phyloP scores from a whole-genome alignment of 1,139 yeast genomes.

The Ogataea hybrid region DNA sequence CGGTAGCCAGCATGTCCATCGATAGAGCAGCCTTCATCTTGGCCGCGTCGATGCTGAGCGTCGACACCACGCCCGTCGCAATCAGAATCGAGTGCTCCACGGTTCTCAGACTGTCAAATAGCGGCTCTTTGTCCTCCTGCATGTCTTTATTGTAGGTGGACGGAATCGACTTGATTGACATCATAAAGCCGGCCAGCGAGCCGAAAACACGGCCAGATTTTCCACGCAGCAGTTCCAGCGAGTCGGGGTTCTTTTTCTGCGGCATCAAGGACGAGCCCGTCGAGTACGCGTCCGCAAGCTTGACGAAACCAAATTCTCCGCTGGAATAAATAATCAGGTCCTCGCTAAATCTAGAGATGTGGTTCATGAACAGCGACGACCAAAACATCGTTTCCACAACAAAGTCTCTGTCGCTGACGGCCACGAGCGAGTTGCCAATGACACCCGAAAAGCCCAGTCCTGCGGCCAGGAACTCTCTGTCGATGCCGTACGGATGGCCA shows the following conservation, averaged over 20 bases:
- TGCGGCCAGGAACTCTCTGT: conserved; percentile 81
- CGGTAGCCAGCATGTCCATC: conserved; percentile 99
- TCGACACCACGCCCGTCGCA: conserved; percentile 94
- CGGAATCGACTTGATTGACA: conserved; percentile 94
- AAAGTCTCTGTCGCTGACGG: conserved; percentile 96
- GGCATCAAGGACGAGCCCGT: conserved; percentile 99
- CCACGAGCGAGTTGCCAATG: conserved; percentile 92
- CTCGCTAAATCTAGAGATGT: conserved; percentile 89
- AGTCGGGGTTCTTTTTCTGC: conserved; percentile 97
- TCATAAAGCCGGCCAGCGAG: conserved; percentile 88
- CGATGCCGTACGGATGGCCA: conserved; percentile 98
- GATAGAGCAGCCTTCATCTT: conserved; percentile 87
- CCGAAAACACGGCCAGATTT: conserved; percentile 98
- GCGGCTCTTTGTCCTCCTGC: conserved; percentile 98
- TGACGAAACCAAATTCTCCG: conserved; percentile 93
- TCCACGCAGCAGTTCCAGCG: conserved; percentile 91
- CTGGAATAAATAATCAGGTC: conserved; percentile 95
- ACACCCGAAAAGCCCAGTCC: conserved; percentile 78
- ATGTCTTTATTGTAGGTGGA: conserved; percentile 97
- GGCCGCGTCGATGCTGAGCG: conserved; percentile 66
- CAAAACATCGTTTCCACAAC: conserved; percentile 97
- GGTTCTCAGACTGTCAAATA: conserved; percentile 86
- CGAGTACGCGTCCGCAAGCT: conserved; percentile 95
- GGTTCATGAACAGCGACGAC: conserved; percentile 95
- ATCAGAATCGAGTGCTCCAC: conserved; percentile 91